Evolutionary conservation across 1,139 yeast species (phyloP).

Genomic region (Debaryomyces fabryi): DNA sequence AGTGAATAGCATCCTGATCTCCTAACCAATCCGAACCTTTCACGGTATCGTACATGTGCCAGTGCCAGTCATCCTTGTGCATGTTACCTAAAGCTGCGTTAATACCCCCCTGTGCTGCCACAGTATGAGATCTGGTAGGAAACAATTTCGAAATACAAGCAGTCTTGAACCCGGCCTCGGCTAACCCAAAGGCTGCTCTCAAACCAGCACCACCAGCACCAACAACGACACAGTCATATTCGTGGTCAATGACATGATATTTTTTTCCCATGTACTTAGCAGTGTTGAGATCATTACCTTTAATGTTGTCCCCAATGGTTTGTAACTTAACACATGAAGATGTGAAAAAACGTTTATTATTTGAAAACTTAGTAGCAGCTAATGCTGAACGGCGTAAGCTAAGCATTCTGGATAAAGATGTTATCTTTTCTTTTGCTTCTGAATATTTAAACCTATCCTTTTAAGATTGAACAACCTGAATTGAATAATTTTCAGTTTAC

Average conservation of each 20-base stretch:
- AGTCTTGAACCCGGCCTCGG: conserved; percentile 95
- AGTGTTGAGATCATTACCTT: conserved; percentile 53
- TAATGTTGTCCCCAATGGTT: conserved; percentile 47
- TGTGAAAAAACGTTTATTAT: conserved; percentile 10
- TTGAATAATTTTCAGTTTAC: conserved; percentile 2
- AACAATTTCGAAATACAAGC: conserved; percentile 96
- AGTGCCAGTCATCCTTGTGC: conserved; percentile 98
- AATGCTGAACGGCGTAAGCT: conserved; percentile 16
- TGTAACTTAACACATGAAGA: conserved; percentile 31
- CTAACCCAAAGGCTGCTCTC: conserved; percentile 97
- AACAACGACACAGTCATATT: conserved; percentile 95
- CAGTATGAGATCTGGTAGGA: conserved; percentile 98
- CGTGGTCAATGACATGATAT: conserved; percentile 93
- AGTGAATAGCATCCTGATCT: conserved; percentile 98
- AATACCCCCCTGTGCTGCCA: conserved; percentile 99
- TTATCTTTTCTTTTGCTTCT: conserved; percentile 2
- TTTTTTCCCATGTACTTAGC: conserved; percentile 63
- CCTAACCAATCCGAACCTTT: conserved; percentile 99
- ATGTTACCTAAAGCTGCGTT: conserved; percentile 97
- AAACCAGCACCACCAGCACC: conserved; percentile 99
- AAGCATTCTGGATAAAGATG: conserved; percentile 11
- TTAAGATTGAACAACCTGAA: background rate
- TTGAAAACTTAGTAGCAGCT: conserved; percentile 12
- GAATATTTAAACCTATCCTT: conserved; percentile 4
- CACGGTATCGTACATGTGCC: conserved; percentile 99